Evolutionary conservation across 192 early-diverging fungal genomes (phyloP), one percentile per base, ranked within the genome.

Genomic region (Dispira parvispora): DNA sequence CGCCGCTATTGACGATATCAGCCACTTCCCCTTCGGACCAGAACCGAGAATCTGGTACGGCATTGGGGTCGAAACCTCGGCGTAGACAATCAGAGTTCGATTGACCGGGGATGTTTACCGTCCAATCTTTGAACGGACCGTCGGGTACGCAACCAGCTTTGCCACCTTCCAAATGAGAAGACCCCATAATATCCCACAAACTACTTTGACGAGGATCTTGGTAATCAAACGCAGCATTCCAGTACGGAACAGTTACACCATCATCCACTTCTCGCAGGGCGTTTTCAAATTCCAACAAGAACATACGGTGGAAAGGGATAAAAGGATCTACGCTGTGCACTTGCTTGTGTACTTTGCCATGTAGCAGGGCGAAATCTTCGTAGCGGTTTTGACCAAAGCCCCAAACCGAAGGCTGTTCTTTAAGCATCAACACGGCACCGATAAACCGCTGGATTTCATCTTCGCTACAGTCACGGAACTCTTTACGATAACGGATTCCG

Each of bases 291-390:
- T 77, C 75, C 9, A 70, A 63, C 43, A 74, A 65, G 49, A 77
- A 77, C 60, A 70, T 68, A 12, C 75, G 68, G 57, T 77, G 75
- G 65, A 72, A 77, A 23, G 73, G 70, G 45, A 74, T 71, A 57
- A 77, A 77, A 38, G 45, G 20, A 42, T 61, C 58, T 20, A 44
- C 42, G 42, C 43, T 38, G 58, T 61, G 58, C 5, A 44, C 45
- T 6, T n/a, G 12, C 6, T 14, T 8, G 42, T 61, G 58, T 42
- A 23, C 20, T 8, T 45, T 43, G 14, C 43, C 38, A 44, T 61
- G 58, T n/a, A 38, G 42, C 26, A 23, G n/a, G 43, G 58, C 58
- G 45, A 61, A 61, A 13, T 61, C 58, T 11, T 61, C 58, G 43
- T 44, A 61, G 43, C 21, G 16, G 58, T 14, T 61, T 18, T 23